A percentile compares a stretch with the other conserved stretches of the same genome.
Conservation (phyloP, 73 alveolate species). For the Halteria grandinella region DNA sequence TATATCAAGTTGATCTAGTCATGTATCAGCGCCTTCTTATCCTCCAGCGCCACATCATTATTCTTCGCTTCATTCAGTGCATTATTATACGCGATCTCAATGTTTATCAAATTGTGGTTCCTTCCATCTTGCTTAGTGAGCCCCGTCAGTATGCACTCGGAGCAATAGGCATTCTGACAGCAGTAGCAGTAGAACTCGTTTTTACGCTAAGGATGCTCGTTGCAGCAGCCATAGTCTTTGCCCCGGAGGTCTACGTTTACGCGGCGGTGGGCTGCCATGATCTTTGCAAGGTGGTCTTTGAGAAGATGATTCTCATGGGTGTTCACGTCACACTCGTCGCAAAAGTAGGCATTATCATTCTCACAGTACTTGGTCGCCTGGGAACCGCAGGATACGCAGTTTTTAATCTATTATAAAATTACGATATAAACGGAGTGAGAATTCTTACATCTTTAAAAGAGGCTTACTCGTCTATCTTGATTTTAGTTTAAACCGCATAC, state of each 20-base stretch:
- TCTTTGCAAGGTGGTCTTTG: constrained; percentile 14
- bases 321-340: constrained; percentile 25
- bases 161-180: constrained; percentile 21
- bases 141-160: constrained; percentile 13
- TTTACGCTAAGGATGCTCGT: constrained; percentile 18
- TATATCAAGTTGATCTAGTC: constrained; percentile 2
- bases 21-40: constrained; percentile 22
- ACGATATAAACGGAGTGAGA: too few relatives aligned
- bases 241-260: constrained; percentile 7
- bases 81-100: constrained; percentile 18
- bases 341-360: constrained; percentile 33
- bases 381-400: constrained; percentile 30
- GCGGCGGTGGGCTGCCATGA: constrained; percentile 24
- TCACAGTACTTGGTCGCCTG: constrained; percentile 2
- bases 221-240: constrained; percentile 22
- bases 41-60: constrained; percentile 28
- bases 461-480: constrained; percentile 36
- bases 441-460: constrained; percentile 12
- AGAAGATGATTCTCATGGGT: constrained; percentile 19
- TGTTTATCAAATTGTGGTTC: neutral
- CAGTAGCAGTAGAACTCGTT: constrained; percentile 39
- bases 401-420: neutral
- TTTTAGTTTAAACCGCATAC: constrained; percentile 1
- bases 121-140: neutral
- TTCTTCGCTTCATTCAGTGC: constrained; percentile 33